Percentiles rank a stretch among this genome's conserved stretches.
Evolutionary conservation across 208 protist species (phyloP).

Genomic region (Leishmania martiniquensis): DNA sequence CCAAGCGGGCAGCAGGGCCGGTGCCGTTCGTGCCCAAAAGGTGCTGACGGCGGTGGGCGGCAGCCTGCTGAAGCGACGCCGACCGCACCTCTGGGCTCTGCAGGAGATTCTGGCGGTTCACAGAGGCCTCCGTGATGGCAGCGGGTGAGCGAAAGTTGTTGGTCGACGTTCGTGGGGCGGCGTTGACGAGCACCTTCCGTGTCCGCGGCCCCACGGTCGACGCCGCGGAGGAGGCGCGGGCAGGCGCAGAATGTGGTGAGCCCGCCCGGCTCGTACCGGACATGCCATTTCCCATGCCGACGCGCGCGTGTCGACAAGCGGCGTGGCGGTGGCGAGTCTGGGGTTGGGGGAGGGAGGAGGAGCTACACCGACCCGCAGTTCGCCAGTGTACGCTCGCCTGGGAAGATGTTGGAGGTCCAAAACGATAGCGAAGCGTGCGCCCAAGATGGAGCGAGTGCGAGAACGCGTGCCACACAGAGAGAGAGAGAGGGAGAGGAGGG

Average conservation of each 20-base stretch:
- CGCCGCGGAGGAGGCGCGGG: conserved; percentile 13
- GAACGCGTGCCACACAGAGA: too few relatives aligned
- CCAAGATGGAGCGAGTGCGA: too few relatives aligned
- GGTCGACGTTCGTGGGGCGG: conserved; percentile 13
- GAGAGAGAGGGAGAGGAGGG: conserved; percentile 1
- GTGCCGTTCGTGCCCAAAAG: background rate
- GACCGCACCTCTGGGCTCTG: conserved; percentile 13
- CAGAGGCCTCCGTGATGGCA: conserved; percentile 4
- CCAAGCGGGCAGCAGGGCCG: background rate
- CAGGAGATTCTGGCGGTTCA: background rate
- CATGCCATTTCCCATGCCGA: conserved; percentile 31
- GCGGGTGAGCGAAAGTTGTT: conserved; percentile 23
- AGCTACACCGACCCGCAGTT: background rate
- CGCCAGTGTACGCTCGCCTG: too few relatives aligned
- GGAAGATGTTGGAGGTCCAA: too few relatives aligned
- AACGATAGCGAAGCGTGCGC: too few relatives aligned
- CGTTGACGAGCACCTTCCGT: conserved; percentile 34
- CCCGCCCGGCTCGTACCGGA: conserved; percentile 13
- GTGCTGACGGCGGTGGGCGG: conserved; percentile 17
- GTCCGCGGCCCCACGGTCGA: conserved; percentile 11
- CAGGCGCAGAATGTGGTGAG: background rate
- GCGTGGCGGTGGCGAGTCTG: background rate
- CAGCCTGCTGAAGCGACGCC: conserved; percentile 14
- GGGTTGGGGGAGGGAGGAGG: background rate
- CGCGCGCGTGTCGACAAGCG: background rate